phyloP scores from a whole-genome alignment of 106 monocot genomes.

The Triglochin maritima region DNA sequence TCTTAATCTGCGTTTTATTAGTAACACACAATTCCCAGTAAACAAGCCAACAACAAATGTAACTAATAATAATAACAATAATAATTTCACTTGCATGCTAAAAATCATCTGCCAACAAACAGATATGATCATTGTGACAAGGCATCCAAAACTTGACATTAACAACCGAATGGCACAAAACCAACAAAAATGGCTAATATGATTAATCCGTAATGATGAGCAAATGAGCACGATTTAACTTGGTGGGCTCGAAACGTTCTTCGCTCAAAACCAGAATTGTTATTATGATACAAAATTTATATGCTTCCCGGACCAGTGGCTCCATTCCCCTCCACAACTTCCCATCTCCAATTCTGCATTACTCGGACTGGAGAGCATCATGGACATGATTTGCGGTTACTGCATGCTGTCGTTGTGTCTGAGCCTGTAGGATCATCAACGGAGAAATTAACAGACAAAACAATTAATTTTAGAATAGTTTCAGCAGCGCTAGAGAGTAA shows the following conservation, averaged over 20 bases:
- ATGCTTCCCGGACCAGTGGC: constrained; percentile 8
- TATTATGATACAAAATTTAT: constrained; percentile 3
- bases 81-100: neutral
- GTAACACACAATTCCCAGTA: too few relatives aligned
- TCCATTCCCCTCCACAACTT: constrained; percentile 5
- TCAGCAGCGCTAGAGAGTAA: neutral
- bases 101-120: neutral
- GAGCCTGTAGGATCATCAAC: neutral
- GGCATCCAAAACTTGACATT: neutral
- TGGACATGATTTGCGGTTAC: neutral
- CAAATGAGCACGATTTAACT: neutral
- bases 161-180: neutral
- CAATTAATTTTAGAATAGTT: neutral
- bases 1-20: too few relatives aligned
- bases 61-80: too few relatives aligned
- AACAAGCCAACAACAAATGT: too few relatives aligned
- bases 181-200: neutral
- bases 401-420: neutral
- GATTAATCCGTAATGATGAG: neutral
- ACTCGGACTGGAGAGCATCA: neutral
- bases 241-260: neutral
- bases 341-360: constrained; percentile 1
- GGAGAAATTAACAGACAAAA: neutral
- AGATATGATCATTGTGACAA: neutral
- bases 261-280: neutral